Evolutionary conservation across 1,284 basidiomycete genomes (phyloP).

Genomic region (Pseudozyma flocculosa): DNA sequence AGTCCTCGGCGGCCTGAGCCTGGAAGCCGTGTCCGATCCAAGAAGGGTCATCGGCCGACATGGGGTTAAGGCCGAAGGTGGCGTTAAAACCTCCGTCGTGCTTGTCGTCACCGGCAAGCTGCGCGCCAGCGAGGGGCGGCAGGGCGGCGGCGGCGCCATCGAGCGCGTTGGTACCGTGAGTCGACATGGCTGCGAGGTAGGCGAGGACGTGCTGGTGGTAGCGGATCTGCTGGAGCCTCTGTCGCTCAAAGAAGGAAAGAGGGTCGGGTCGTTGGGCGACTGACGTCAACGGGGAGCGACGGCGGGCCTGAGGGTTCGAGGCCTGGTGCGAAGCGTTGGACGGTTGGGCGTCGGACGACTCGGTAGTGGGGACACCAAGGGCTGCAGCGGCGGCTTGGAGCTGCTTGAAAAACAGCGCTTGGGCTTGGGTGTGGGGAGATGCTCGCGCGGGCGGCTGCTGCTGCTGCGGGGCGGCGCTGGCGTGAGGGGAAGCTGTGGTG

Average conservation of each 20-base stretch:
- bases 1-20: conserved; percentile 39
- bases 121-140: conserved; percentile 24
- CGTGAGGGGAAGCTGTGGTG: too few species aligned
- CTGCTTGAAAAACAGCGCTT: background rate
- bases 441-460: background rate
- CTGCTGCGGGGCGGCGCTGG: too few species aligned
- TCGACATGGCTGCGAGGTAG: conserved; percentile 24
- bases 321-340: background rate
- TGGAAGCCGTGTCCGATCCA: conserved; percentile 45
- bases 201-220: conserved; percentile 37
- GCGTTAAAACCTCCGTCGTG: conserved; percentile 29
- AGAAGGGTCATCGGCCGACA: conserved; percentile 42
- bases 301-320: background rate
- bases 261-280: background rate
- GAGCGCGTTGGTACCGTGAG: background rate
- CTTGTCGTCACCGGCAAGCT: conserved; percentile 23
- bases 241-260: background rate
- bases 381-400: background rate
- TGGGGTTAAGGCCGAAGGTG: conserved; percentile 36
- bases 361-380: background rate
- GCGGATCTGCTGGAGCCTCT: conserved; percentile 35
- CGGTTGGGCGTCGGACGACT: background rate
- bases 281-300: background rate
- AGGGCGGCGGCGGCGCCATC: conserved; percentile 14
- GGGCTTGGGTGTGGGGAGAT: background rate